Evolutionary conservation across 2,329 filamentous ascomycete species (phyloP).

Genomic region (Aspergillus hortae): DNA sequence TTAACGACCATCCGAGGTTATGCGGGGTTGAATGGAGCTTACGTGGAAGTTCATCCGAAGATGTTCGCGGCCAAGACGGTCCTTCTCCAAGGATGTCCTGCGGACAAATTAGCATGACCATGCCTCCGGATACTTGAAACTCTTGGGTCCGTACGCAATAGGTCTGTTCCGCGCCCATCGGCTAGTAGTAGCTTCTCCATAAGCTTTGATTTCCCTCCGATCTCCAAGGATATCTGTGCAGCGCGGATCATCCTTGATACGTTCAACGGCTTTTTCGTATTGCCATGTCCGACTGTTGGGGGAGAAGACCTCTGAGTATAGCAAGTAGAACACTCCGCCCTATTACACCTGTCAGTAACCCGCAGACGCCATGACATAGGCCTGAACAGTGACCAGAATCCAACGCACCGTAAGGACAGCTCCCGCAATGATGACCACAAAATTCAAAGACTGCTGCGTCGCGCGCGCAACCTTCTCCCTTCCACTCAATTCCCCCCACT

Average conservation of each 20-base stretch:
- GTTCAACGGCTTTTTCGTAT: conserved; percentile 82
- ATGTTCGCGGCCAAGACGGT: conserved; percentile 73
- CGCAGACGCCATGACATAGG: too few relatives aligned
- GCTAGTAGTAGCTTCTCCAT: conserved; percentile 75
- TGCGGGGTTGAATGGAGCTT: conserved; percentile 25
- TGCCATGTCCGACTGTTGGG: conserved; percentile 79
- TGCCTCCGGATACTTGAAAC: background rate
- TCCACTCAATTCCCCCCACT: conserved; percentile 72
- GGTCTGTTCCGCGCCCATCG: conserved; percentile 70
- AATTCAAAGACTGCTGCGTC: conserved; percentile 87
- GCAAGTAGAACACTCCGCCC: conserved; percentile 72
- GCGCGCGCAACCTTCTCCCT: conserved; percentile 78
- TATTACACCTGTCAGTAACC: conserved; percentile 30
- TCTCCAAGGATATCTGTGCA: conserved; percentile 74
- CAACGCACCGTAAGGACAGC: conserved; percentile 67
- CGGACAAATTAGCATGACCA: background rate
- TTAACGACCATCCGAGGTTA: conserved; percentile 18
- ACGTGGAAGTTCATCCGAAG: conserved; percentile 82
- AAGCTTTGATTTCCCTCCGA: conserved; percentile 69
- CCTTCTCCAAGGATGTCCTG: conserved; percentile 65
- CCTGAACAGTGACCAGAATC: background rate
- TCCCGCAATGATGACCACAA: conserved; percentile 72
- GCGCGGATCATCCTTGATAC: conserved; percentile 67
- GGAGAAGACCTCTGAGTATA: conserved; percentile 80
- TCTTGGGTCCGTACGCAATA: conserved; percentile 43